Percentiles rank a stretch among this genome's conserved stretches.
Conservation (phyloP, 108 stramenopile species). For the Aurantiochytrium sp. region DNA sequence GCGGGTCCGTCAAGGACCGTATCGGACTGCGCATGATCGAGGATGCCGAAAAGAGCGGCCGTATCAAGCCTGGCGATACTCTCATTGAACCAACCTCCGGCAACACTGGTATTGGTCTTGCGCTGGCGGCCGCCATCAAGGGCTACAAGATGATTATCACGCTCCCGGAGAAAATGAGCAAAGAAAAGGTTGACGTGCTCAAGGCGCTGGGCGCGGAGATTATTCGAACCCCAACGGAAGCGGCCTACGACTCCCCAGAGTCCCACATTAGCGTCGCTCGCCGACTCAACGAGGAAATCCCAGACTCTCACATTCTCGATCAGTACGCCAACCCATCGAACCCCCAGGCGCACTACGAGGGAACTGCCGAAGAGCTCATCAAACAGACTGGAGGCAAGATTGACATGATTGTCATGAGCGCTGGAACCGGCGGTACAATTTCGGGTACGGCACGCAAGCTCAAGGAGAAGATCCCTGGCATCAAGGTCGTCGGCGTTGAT, state of each 20-base stretch:
- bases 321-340: slow-evolving; percentile 77
- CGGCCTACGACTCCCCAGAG: slow-evolving; percentile 74
- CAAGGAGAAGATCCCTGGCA: slow-evolving; percentile 63
- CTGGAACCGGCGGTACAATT: slow-evolving; percentile 26
- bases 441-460: slow-evolving; percentile 71
- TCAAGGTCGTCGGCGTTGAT: slow-evolving; percentile 73
- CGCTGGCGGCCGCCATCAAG: slow-evolving; percentile 72
- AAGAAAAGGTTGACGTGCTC: slow-evolving; percentile 84
- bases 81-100: slow-evolving; percentile 90
- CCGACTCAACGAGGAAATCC: slow-evolving; percentile 70
- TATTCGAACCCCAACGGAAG: slow-evolving; percentile 81
- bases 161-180: slow-evolving; percentile 84
- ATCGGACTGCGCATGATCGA: slow-evolving; percentile 55
- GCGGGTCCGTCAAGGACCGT: slow-evolving; percentile 81
- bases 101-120: slow-evolving; percentile 86
- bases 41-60: slow-evolving; percentile 51
- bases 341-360: slow-evolving; percentile 82
- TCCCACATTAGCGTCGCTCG: slow-evolving; percentile 76
- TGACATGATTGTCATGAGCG: slow-evolving; percentile 60
- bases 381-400: slow-evolving; percentile 65
- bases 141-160: slow-evolving; percentile 80
- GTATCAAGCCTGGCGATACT: slow-evolving; percentile 76
- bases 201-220: slow-evolving; percentile 85
- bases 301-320: slow-evolving; percentile 78
- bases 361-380: slow-evolving; percentile 78